Base-by-base conservation (phyloP, 2,329 filamentous ascomycete genomes). In the Fusarium decemcellulare region DNA sequence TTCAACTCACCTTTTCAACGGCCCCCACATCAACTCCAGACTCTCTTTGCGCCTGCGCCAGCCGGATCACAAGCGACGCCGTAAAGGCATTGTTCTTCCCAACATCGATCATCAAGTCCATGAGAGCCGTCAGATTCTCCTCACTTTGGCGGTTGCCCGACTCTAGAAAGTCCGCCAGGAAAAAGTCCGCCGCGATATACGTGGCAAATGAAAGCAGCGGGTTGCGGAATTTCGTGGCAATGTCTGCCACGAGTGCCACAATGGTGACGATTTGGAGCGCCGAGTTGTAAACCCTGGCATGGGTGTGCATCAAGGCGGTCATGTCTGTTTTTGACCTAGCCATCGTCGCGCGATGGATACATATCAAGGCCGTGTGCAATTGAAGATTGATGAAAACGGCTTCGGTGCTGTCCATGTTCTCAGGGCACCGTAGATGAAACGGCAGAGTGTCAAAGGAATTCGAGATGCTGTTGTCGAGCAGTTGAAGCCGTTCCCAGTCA, bases 71-170 rank as follows among this genome's bases (percentile, higher is more conserved):
- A 89, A 50, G 90, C 85, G 15, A 70, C 1, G 68, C 67, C 1
- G 56, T 43, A 37, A 70, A 70, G 32, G 55, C 58, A 2, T 70
- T 70, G 5, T 23, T 70, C 36, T 70, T 70, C 6, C 86, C 86
- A 68, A 96, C 93, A 34, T 91, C 85, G 0, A 88, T 82, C 55
- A 70, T 70, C 0, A 70, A 40, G 10, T 59, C 65, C 56, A 70
- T 62, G 1, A 97, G 83, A 67, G 91, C 90, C 4, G 92, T 95
- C 70, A 90, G 85, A 48, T 94, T 89, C 87, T 81, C 59, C 3
- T 70, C 67, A 7, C 68, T 70, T 1, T 67, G 63, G 1, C 43
- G 36, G 1, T 58, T 47, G 0, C 68, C 63, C 0, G 56, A 57
- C 0, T 40, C 48, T 2, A 65, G 5, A 3, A 70, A 70, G 6